Evolutionary conservation across 2,329 filamentous ascomycete genomes (phyloP).

Genomic region (Aspergillus tanneri): DNA sequence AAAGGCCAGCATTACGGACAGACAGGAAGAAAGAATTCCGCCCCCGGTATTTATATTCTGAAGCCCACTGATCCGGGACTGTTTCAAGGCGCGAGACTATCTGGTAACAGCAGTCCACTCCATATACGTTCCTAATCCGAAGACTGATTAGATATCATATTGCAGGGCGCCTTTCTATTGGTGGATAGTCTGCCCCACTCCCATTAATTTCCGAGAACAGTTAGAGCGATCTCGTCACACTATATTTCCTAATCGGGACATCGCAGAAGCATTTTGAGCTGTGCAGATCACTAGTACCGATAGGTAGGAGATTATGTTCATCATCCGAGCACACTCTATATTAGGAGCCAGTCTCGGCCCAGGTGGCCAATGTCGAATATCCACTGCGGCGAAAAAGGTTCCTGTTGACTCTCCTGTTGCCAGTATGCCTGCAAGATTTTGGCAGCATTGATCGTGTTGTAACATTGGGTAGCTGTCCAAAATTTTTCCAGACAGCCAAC

Average conservation of each 20-base stretch:
- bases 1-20: background rate
- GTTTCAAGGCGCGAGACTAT: background rate
- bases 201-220: background rate
- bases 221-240: background rate
- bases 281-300: too few relatives aligned
- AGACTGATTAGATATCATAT: conserved; percentile 5
- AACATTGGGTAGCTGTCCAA: conserved; percentile 32
- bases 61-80: too few relatives aligned
- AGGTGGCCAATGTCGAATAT: conserved; percentile 31
- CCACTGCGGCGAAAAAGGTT: conserved; percentile 21
- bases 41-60: background rate
- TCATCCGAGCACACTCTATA: conserved; percentile 17
- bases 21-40: background rate
- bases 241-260: too few relatives aligned
- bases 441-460: conserved; percentile 35
- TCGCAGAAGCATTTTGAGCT: too few relatives aligned
- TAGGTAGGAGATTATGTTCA: too few relatives aligned
- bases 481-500: conserved; percentile 27
- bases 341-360: conserved; percentile 33
- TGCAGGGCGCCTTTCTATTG: background rate
- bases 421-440: conserved; percentile 30
- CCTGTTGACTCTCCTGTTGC: conserved; percentile 15
- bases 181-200: background rate
- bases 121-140: conserved; percentile 26
- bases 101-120: conserved; percentile 16